Conservation (phyloP, 441 rosid genomes). For the Croton setiger region DNA sequence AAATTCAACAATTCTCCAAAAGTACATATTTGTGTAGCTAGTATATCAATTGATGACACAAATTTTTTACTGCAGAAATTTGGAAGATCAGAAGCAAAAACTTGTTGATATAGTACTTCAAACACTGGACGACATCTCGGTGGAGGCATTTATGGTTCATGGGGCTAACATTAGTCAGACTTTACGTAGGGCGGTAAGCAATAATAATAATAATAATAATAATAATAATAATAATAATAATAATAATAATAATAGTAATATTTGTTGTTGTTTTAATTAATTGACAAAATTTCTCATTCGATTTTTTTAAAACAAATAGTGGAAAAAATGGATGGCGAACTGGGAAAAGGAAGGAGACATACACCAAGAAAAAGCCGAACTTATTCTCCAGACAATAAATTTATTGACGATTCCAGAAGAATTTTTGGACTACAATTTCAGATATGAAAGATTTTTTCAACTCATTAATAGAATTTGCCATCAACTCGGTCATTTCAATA, state of each 20-base stretch:
- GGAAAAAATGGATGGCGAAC: slow-evolving; percentile 72
- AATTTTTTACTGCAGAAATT: slow-evolving; percentile 34
- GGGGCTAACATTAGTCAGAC: slow-evolving; percentile 50
- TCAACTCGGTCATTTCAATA: slow-evolving; percentile 31
- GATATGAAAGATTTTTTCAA: slow-evolving; percentile 36
- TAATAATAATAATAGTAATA: too few relatives aligned
- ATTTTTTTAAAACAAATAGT: too few relatives aligned
- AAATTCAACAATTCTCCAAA: too few relatives aligned
- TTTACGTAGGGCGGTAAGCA: slow-evolving; percentile 56
- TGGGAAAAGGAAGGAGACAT: slow-evolving; percentile 62
- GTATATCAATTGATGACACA: too few relatives aligned
- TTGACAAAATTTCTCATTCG: too few relatives aligned
- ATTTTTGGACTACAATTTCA: slow-evolving; percentile 35
- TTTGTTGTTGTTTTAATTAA: too few relatives aligned
- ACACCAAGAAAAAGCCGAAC: slow-evolving; percentile 49
- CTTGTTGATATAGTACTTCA: slow-evolving; percentile 40
- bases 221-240: too few relatives aligned
- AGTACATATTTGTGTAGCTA: too few relatives aligned
- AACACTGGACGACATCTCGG: slow-evolving; percentile 53
- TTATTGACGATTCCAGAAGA: slow-evolving; percentile 32
- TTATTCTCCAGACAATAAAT: slow-evolving; percentile 53
- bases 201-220: too few relatives aligned
- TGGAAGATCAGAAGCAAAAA: slow-evolving; percentile 31
- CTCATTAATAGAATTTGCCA: slow-evolving; percentile 40
- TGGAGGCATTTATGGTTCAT: slow-evolving; percentile 47